Percentiles rank a stretch among this genome's conserved stretches.
Evolutionary conservation across 345 rosid species (phyloP).

Genomic region (Euphorbia lathyris): DNA sequence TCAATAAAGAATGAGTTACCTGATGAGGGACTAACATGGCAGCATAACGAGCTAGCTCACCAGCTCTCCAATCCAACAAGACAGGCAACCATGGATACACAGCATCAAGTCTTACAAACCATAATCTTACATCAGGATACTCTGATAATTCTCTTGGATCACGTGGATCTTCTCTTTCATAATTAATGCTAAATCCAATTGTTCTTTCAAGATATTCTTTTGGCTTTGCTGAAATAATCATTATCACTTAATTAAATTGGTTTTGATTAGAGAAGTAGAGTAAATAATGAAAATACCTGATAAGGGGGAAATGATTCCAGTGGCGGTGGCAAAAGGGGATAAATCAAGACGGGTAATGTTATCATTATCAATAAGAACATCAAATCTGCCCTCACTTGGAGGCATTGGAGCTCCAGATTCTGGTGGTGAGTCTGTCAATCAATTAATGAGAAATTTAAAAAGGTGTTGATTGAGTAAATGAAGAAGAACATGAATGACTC

Average conservation of each 20-base stretch:
- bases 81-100: constrained; percentile 84
- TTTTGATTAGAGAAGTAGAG: no score
- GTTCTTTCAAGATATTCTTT: constrained; percentile 54
- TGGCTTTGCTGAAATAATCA: constrained; percentile 52
- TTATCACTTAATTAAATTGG: no score
- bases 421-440: constrained; percentile 44
- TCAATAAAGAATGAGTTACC: constrained; percentile 25
- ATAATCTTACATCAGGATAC: constrained; percentile 73
- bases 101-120: constrained; percentile 90
- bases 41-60: constrained; percentile 84
- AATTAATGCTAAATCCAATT: constrained; percentile 72
- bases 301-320: constrained; percentile 62
- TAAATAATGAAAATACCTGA: no score
- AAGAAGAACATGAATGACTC: neutral
- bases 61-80: constrained; percentile 82
- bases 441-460: no score
- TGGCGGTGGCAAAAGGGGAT: constrained; percentile 58
- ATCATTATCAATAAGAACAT: constrained; percentile 61
- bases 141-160: constrained; percentile 82
- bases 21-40: constrained; percentile 91
- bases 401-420: constrained; percentile 70
- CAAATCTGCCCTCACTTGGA: constrained; percentile 63
- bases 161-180: constrained; percentile 57
- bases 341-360: constrained; percentile 54
- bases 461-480: no score